A percentile compares a stretch with the other conserved stretches of the same genome.
phyloP scores from a whole-genome alignment of 176 grass and related monocot genomes.

The Bolboschoenus planiculmis region DNA sequence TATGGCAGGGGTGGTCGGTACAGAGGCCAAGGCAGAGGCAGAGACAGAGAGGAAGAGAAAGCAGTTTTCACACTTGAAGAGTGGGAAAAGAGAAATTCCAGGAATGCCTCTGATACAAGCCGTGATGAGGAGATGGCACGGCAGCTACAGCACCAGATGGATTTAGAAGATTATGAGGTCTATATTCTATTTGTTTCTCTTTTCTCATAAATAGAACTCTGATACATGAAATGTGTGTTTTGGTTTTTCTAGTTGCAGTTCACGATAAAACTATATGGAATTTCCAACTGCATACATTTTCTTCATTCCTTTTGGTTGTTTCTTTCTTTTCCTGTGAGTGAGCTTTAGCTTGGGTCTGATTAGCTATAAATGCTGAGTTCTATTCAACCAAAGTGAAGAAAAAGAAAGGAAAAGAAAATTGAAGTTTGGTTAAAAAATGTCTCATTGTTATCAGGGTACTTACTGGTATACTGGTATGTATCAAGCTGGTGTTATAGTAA shows the following conservation, averaged over 20 bases:
- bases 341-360: not conserved
- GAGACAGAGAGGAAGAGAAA: constrained; percentile 56
- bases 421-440: not conserved
- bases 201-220: not conserved
- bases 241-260: not conserved
- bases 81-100: constrained; percentile 77
- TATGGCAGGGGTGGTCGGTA: constrained; percentile 23
- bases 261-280: not conserved
- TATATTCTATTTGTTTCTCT: not conserved
- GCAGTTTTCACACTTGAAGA: constrained; percentile 85
- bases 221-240: not conserved
- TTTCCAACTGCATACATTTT: not conserved
- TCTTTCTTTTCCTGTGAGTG: not conserved
- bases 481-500: not conserved
- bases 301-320: not conserved
- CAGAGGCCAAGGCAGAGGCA: constrained; percentile 47
- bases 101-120: constrained; percentile 34
- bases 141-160: constrained; percentile 66
- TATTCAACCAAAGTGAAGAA: not conserved
- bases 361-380: not conserved
- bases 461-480: not conserved
- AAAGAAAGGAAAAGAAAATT: not conserved
- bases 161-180: constrained; percentile 48
- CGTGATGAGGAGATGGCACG: constrained; percentile 76
- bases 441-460: not conserved